A percentile compares a stretch with the other conserved stretches of the same genome.
Evolutionary conservation across 768 basidiomycete genomes (phyloP).

Genomic region (Psilocybe sp.): DNA sequence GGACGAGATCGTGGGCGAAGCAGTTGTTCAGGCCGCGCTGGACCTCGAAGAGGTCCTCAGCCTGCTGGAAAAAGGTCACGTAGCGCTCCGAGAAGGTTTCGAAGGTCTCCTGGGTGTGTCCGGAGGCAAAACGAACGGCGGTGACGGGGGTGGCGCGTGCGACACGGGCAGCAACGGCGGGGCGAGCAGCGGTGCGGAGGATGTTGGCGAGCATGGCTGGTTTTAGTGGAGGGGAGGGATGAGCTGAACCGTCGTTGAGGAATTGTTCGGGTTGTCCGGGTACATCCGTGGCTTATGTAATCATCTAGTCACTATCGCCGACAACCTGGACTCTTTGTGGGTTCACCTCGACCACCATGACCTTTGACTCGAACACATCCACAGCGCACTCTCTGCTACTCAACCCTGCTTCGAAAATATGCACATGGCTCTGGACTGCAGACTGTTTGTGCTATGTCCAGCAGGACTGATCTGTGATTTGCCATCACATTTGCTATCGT

Average conservation of each 20-base stretch:
- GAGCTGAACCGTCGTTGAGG: constrained; percentile 22
- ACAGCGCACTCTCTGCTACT: too few species aligned
- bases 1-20: constrained; percentile 97
- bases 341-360: too few species aligned
- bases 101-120: constrained; percentile 87
- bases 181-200: constrained; percentile 58
- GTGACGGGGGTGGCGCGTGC: constrained; percentile 40
- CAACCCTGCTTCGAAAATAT: too few species aligned
- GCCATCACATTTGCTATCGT: too few species aligned
- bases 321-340: too few species aligned
- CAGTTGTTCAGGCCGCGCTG: constrained; percentile 99
- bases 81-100: constrained; percentile 94
- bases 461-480: too few species aligned
- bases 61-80: constrained; percentile 88
- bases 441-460: too few species aligned
- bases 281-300: not conserved
- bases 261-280: constrained; percentile 26
- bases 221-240: constrained; percentile 14
- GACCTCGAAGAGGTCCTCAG: constrained; percentile 96
- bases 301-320: too few species aligned
- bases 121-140: constrained; percentile 42
- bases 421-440: too few species aligned
- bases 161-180: constrained; percentile 34
- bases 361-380: too few species aligned
- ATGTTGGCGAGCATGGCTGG: constrained; percentile 49